phyloP scores from a whole-genome alignment of 2,329 filamentous ascomycete species.

The Trichoderma koningiopsis region DNA sequence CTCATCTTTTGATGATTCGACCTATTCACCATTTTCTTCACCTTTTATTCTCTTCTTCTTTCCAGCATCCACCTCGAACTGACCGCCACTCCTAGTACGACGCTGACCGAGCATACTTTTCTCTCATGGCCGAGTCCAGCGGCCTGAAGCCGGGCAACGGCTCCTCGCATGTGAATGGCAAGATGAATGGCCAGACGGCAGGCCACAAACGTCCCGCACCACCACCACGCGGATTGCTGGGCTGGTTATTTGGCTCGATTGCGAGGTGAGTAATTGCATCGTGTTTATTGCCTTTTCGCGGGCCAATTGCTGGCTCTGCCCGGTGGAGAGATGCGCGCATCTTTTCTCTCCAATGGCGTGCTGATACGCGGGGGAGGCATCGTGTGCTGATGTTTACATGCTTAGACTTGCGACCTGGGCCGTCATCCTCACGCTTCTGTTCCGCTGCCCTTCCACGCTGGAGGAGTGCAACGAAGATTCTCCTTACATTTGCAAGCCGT shows the following conservation, averaged over 20 bases:
- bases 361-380: not conserved
- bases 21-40: not conserved
- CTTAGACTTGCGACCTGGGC: slow-evolving; percentile 82
- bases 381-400: slow-evolving; percentile 5
- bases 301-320: slow-evolving; percentile 5
- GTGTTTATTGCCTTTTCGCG: not conserved
- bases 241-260: slow-evolving; percentile 50
- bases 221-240: slow-evolving; percentile 36
- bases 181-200: slow-evolving; percentile 37
- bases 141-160: slow-evolving; percentile 45
- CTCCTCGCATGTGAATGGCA: slow-evolving; percentile 40
- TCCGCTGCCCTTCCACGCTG: slow-evolving; percentile 76
- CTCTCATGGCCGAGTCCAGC: slow-evolving; percentile 42
- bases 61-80: slow-evolving; percentile 9
- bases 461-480: slow-evolving; percentile 69
- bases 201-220: slow-evolving; percentile 31
- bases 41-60: not conserved
- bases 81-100: slow-evolving; percentile 9
- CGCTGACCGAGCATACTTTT: slow-evolving; percentile 28
- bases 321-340: not conserved
- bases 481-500: slow-evolving; percentile 80
- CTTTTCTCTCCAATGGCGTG: not conserved
- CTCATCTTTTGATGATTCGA: not conserved
- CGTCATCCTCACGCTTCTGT: slow-evolving; percentile 74
- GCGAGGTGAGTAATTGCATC: slow-evolving; percentile 52